A percentile compares a stretch with the other conserved stretches of the same genome.
These are phyloP conservation scores for Fusarium sarcochroum DNA, from an alignment of 2,329 filamentous ascomycete genomes.

Conservation along the genomic window DNA sequence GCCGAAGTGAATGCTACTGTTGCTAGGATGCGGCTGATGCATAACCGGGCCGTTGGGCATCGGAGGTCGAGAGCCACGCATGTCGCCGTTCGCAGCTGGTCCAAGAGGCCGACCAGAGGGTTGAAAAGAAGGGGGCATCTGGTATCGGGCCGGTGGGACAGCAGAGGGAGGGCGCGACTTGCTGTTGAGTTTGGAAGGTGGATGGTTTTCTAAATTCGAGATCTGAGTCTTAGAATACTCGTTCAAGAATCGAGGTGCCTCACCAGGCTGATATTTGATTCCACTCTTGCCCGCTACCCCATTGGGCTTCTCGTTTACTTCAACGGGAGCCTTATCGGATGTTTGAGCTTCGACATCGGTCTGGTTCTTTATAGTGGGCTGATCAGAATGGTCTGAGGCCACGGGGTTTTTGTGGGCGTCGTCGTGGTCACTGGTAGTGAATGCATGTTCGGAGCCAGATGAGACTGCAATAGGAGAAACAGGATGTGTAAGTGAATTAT, in stretches of 20 bases:
- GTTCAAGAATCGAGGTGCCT: constrained; percentile 16
- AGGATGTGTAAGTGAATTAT: constrained; percentile 31
- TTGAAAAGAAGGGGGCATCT: constrained; percentile 61
- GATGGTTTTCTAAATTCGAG: constrained; percentile 31
- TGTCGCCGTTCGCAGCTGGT: constrained; percentile 53
- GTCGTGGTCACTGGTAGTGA: constrained; percentile 30
- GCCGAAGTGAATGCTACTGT: constrained; percentile 70
- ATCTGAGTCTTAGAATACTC: constrained; percentile 17
- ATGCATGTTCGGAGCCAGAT: constrained; percentile 37
- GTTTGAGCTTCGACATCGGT: constrained; percentile 21
- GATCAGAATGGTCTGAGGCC: constrained; percentile 40
- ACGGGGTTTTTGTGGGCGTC: constrained; percentile 29
- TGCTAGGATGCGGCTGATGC: constrained; percentile 68
- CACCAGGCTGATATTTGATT: constrained; percentile 36
- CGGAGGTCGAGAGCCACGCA: constrained; percentile 51
- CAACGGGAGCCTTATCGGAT: constrained; percentile 13
- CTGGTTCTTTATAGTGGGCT: constrained; percentile 41
- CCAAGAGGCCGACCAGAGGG: constrained; percentile 53
- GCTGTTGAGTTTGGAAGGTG: constrained; percentile 30
- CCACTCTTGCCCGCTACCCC: constrained; percentile 33
- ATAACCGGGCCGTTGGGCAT: constrained; percentile 55
- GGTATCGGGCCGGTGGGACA: constrained; percentile 56
- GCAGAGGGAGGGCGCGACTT: constrained; percentile 50
- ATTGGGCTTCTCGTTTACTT: constrained; percentile 33
- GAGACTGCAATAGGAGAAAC: constrained; percentile 17